Evolutionary conservation across 129 eudicot genomes (phyloP), one percentile per base, ranked within the genome.

Genomic region (Arctium minus): DNA sequence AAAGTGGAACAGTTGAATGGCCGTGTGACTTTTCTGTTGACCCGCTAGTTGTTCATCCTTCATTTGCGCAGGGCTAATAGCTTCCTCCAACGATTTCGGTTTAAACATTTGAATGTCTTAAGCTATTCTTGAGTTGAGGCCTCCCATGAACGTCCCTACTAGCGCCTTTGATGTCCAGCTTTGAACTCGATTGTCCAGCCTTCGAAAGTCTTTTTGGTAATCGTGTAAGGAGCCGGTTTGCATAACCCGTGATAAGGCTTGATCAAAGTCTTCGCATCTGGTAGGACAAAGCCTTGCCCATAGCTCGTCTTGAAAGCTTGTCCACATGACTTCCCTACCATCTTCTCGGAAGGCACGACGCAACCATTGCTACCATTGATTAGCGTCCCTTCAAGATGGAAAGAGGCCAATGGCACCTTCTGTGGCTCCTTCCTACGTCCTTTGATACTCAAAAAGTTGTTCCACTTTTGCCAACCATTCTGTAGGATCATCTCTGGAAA

Each of bases 121-220:
- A 44, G 50, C 50, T 10, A 46, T 46, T 11, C 56, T 46, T 2
- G 56, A 46, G 56, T 77, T 77, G 29, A 60, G 31, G n/a, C 81
- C 81, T 1, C 81, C 81, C 81, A 77, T 77, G n/a, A 77, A 77
- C 4, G 48, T n/a, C 17, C 81, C 71, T 6, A 60, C 35, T 6
- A 77, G 50, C 6, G 81, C 81, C 8, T 17, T 35, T 8, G 53
- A 12, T 3, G 81, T 56, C 81, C 72, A 77, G 1, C 81, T 46
- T 2, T 13, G 72, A 10, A 77, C 81, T 8, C 31, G 72, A 60
- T 77, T 73, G 9, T 73, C 72, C 3, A 77, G 50, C 1, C n/a
- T 62, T 46, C 10, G 72, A 6, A 56, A 56, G 13, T 17, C 53
- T 46, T 8, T 46, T 46, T 11, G 17, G 65, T 46, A 70, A 2